These are phyloP conservation scores for Daldinia grandis DNA, from an alignment of 495 filamentous ascomycete species.

Conservation along the genomic window DNA sequence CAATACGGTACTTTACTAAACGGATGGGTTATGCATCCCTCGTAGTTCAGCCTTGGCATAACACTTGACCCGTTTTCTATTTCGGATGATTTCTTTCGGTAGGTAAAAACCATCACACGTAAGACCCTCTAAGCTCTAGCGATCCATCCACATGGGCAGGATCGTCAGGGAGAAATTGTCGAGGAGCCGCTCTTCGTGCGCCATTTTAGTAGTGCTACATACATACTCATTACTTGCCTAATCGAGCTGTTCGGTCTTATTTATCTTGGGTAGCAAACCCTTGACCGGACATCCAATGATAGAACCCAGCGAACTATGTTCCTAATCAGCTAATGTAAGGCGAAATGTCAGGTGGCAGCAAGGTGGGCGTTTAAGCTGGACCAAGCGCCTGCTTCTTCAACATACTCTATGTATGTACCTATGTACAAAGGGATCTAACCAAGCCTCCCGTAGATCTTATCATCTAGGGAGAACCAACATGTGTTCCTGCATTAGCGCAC, in stretches of 20 bases:
- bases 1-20: constrained; percentile 4
- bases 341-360: constrained; percentile 15
- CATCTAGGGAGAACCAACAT: constrained; percentile 10
- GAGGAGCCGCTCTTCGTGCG: constrained; percentile 23
- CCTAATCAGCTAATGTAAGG: no score
- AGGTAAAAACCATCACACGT: constrained; percentile 6
- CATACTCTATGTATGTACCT: no score
- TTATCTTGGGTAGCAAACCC: background rate
- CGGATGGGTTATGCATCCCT: background rate
- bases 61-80: constrained; percentile 42
- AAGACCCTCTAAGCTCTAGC: constrained; percentile 12
- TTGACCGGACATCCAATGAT: constrained; percentile 16
- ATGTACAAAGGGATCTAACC: background rate
- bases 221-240: constrained; percentile 23
- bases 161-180: constrained; percentile 37
- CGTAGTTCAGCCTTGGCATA: constrained; percentile 27
- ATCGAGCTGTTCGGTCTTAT: constrained; percentile 14
- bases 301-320: background rate
- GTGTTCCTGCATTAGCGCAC: constrained; percentile 42
- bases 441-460: background rate
- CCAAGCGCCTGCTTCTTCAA: constrained; percentile 14
- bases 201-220: constrained; percentile 14
- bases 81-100: constrained; percentile 33
- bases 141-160: constrained; percentile 23
- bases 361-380: constrained; percentile 26